Evolutionary conservation across 371 early-diverging fungal genomes (phyloP).

Genomic region (Rhizopus delemar): DNA sequence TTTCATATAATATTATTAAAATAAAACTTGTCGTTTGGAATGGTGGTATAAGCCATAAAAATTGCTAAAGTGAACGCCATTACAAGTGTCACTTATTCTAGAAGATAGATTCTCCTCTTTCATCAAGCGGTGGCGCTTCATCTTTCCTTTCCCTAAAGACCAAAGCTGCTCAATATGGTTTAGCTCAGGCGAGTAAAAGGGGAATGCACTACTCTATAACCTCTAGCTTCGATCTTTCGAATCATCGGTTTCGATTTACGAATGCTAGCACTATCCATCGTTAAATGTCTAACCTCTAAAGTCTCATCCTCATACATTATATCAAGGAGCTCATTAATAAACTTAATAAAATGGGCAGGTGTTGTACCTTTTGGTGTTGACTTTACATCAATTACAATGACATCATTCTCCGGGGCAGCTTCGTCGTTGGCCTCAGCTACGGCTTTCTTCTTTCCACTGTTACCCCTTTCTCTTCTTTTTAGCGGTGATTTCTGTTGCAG

Average conservation of each 20-base stretch:
- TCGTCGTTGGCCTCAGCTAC: conserved; percentile 13
- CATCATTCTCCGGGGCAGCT: conserved; percentile 10
- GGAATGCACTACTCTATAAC: background rate
- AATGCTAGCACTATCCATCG: conserved; percentile 9
- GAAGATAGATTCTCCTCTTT: conserved; percentile 11
- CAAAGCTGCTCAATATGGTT: conserved; percentile 8
- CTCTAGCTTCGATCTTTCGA: conserved; percentile 15
- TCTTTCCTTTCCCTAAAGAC: conserved; percentile 17
- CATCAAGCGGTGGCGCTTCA: conserved; percentile 15
- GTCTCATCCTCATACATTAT: conserved; percentile 10
- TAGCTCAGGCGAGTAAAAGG: conserved; percentile 3
- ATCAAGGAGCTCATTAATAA: conserved; percentile 5
- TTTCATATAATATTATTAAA: too few relatives aligned
- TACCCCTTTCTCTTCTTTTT: conserved; percentile 8
- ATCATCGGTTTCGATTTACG: conserved; percentile 12
- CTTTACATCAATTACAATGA: conserved; percentile 12
- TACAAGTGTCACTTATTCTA: conserved; percentile 17
- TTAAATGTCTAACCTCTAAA: background rate
- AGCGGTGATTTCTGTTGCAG: background rate
- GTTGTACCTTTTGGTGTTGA: conserved; percentile 7
- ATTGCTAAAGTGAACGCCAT: background rate
- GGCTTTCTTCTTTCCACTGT: conserved; percentile 12
- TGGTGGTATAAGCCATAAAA: too few relatives aligned
- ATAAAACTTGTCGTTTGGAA: too few relatives aligned
- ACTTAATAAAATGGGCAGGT: conserved; percentile 9